These are phyloP conservation scores for Sporothrix dimorphospora DNA, from an alignment of 2,329 filamentous ascomycete genomes.

Conservation along the genomic window DNA sequence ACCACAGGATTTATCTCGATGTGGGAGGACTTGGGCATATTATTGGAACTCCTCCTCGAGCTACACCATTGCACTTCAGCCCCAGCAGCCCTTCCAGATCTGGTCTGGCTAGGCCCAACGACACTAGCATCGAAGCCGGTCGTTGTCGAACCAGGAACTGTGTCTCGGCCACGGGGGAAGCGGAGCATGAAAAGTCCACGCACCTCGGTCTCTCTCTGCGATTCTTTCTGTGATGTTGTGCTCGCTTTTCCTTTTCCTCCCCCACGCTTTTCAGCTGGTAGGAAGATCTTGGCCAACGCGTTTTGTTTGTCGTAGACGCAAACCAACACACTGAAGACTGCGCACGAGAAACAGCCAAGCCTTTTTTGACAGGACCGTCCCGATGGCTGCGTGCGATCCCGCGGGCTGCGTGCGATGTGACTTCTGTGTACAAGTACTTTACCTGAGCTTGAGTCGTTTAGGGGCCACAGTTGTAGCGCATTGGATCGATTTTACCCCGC, in stretches of 20 bases:
- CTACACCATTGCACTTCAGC: background rate
- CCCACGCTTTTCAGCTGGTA: background rate
- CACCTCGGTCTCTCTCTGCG: background rate
- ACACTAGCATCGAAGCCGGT: conserved; percentile 9
- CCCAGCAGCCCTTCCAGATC: background rate
- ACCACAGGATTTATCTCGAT: conserved; percentile 1
- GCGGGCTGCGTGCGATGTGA: background rate
- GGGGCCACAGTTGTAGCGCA: background rate
- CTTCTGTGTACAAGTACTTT: background rate
- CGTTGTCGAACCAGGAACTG: conserved; percentile 16
- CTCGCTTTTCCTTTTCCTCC: too few species aligned
- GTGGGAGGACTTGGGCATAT: background rate
- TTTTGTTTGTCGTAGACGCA: background rate
- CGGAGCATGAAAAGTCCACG: background rate
- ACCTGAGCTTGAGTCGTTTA: background rate
- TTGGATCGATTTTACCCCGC: conserved; percentile 15
- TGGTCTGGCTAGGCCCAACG: too few species aligned
- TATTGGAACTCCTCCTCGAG: background rate
- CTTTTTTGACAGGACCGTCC: conserved; percentile 25
- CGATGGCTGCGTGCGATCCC: conserved; percentile 1
- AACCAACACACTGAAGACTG: too few species aligned
- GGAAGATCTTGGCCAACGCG: background rate
- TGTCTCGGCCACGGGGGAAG: conserved; percentile 21
- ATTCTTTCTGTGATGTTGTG: background rate
- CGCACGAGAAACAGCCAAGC: conserved; percentile 2